Conservation (phyloP, 2,329 filamentous ascomycete species). For the Fusarium mangiferae region DNA sequence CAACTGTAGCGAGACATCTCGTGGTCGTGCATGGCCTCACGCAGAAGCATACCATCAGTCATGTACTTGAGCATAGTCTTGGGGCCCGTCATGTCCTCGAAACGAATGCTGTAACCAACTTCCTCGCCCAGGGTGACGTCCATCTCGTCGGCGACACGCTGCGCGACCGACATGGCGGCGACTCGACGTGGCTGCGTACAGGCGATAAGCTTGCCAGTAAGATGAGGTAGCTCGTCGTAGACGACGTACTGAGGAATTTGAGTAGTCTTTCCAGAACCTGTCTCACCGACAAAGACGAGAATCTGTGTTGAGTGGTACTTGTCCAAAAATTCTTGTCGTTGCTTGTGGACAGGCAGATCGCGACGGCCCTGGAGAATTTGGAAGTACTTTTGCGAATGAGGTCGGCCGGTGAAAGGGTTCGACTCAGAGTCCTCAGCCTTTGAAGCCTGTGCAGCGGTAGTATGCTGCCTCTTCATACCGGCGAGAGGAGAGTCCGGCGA, state of each 20-base stretch:
- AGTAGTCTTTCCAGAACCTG: conserved; percentile 98
- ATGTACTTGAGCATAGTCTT: conserved; percentile 98
- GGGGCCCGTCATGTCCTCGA: conserved; percentile 90
- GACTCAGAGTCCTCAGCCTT: conserved; percentile 80
- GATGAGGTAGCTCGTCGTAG: conserved; percentile 93
- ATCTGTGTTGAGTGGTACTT: conserved; percentile 96
- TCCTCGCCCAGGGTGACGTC: conserved; percentile 93
- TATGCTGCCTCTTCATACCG: conserved; percentile 79
- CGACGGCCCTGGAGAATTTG: conserved; percentile 85
- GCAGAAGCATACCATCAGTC: conserved; percentile 98
- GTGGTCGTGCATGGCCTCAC: conserved; percentile 97
- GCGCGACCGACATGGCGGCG: conserved; percentile 97
- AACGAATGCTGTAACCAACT: conserved; percentile 98
- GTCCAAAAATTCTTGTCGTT: conserved; percentile 91
- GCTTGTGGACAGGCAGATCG: conserved; percentile 89
- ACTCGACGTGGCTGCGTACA: conserved; percentile 98
- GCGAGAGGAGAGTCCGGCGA: conserved; percentile 63
- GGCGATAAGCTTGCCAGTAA: conserved; percentile 87
- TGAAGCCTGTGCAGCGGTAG: conserved; percentile 79
- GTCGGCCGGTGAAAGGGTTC: conserved; percentile 86
- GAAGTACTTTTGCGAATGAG: conserved; percentile 87
- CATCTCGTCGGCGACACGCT: conserved; percentile 97
- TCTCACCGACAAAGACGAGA: conserved; percentile 98
- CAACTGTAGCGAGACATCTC: conserved; percentile 92
- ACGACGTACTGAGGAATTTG: conserved; percentile 99